Percentiles rank a stretch among this genome's conserved stretches.
Conservation (phyloP, 1,139 yeast species). For the Debaryomyces fabryi region DNA sequence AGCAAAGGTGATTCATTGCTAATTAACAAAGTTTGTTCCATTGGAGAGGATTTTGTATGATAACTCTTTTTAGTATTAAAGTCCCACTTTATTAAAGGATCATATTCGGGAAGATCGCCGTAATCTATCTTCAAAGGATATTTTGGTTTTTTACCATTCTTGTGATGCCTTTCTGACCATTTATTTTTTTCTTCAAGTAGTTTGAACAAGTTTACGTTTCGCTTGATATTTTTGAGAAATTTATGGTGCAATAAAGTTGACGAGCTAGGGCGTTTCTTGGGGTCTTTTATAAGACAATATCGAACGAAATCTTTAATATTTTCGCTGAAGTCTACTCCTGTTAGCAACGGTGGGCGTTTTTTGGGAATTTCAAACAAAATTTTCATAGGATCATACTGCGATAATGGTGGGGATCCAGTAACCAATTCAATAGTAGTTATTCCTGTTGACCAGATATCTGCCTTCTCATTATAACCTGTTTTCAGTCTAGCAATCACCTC, state of each 20-base stretch:
- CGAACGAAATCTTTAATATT: constrained; percentile 61
- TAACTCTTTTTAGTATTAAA: constrained; percentile 18
- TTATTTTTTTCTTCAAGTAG: constrained; percentile 26
- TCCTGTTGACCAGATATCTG: constrained; percentile 89
- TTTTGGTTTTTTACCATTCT: constrained; percentile 13
- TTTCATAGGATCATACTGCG: constrained; percentile 73
- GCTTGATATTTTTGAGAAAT: constrained; percentile 35
- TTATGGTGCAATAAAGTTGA: constrained; percentile 44
- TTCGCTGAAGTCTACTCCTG: constrained; percentile 46
- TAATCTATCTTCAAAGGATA: constrained; percentile 7
- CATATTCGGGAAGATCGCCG: background rate
- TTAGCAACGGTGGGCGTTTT: constrained; percentile 64
- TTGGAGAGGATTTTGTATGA: constrained; percentile 14
- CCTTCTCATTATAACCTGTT: constrained; percentile 72
- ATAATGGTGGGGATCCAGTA: constrained; percentile 72
- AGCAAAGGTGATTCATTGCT: constrained; percentile 6
- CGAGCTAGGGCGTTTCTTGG: constrained; percentile 55
- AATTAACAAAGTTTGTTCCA: constrained; percentile 20
- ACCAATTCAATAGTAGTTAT: constrained; percentile 78
- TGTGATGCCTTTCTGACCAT: constrained; percentile 26
- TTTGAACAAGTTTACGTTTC: constrained; percentile 12
- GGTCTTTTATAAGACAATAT: constrained; percentile 61
- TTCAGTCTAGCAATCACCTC: constrained; percentile 61
- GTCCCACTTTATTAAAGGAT: constrained; percentile 22
- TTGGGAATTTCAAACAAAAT: constrained; percentile 74